Conservation (phyloP, 805 yeast species). For the Schwanniomyces occidentalis region DNA sequence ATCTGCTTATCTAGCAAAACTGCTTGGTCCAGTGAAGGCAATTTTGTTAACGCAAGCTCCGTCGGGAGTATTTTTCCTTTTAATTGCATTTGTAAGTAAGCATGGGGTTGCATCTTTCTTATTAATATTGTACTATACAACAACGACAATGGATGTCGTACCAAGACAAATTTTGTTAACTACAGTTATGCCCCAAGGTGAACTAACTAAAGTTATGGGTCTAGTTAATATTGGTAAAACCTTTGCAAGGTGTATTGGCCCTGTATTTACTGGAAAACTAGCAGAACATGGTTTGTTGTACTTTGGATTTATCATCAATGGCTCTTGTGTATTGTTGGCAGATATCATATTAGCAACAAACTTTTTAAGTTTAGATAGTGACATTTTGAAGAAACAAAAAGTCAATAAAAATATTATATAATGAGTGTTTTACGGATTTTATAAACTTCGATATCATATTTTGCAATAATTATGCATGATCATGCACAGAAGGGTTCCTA, state of each 20-base stretch:
- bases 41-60: slow-evolving; percentile 76
- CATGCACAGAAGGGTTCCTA: too few relatives aligned
- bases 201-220: slow-evolving; percentile 78
- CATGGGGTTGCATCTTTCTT: slow-evolving; percentile 50
- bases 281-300: slow-evolving; percentile 52
- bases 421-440: too few relatives aligned
- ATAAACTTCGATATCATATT: too few relatives aligned
- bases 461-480: too few relatives aligned
- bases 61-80: slow-evolving; percentile 62
- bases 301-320: slow-evolving; percentile 53
- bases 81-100: slow-evolving; percentile 26
- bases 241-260: slow-evolving; percentile 80
- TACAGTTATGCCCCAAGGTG: slow-evolving; percentile 59
- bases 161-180: slow-evolving; percentile 84
- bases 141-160: slow-evolving; percentile 86
- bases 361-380: slow-evolving; percentile 42
- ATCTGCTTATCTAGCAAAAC: slow-evolving; percentile 67
- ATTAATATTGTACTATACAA: slow-evolving; percentile 56
- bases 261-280: slow-evolving; percentile 72
- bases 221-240: slow-evolving; percentile 85
- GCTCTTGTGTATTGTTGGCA: slow-evolving; percentile 51
- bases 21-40: slow-evolving; percentile 77
- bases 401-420: too few relatives aligned
- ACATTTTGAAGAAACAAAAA: slow-evolving; percentile 18
- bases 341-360: slow-evolving; percentile 45